Conservation (phyloP, 2,329 filamentous ascomycete genomes). For the Onygenales sp. region DNA sequence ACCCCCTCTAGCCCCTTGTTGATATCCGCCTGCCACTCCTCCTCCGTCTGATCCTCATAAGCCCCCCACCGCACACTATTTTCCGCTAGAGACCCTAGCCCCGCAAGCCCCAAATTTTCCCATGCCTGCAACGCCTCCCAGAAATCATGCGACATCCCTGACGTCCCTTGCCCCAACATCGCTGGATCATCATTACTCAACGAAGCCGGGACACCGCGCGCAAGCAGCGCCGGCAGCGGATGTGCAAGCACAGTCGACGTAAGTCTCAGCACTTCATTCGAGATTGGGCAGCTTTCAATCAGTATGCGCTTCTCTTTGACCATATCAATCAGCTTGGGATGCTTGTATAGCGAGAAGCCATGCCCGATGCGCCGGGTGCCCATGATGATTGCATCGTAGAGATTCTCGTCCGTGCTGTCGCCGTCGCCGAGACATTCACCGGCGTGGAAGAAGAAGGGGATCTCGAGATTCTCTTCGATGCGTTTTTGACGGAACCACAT, state of each 20-base stretch:
- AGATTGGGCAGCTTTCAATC: conserved; percentile 82
- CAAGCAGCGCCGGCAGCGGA: conserved; percentile 67
- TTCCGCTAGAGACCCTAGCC: conserved; percentile 77
- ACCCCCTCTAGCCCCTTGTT: conserved; percentile 63
- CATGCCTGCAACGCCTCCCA: conserved; percentile 89
- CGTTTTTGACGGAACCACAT: conserved; percentile 93
- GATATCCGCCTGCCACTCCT: conserved; percentile 64
- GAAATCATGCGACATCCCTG: conserved; percentile 83
- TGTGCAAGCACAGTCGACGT: conserved; percentile 68
- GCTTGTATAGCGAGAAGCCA: conserved; percentile 80
- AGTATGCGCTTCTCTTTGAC: conserved; percentile 82
- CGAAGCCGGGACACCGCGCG: conserved; percentile 72
- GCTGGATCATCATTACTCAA: conserved; percentile 88
- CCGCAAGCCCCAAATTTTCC: conserved; percentile 82
- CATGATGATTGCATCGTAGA: conserved; percentile 81
- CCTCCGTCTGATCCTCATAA: conserved; percentile 66
- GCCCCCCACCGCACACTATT: conserved; percentile 87
- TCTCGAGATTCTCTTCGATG: conserved; percentile 62
- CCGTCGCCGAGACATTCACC: conserved; percentile 80
- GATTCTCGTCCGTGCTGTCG: conserved; percentile 68
- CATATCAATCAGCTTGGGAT: conserved; percentile 79
- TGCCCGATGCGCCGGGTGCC: conserved; percentile 85
- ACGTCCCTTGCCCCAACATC: conserved; percentile 72
- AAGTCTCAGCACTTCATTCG: conserved; percentile 79
- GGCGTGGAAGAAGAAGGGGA: conserved; percentile 95